These are phyloP conservation scores for Plasmodium billcollinsi DNA, from an alignment of 169 alveolate genomes.

Conservation along the genomic window DNA sequence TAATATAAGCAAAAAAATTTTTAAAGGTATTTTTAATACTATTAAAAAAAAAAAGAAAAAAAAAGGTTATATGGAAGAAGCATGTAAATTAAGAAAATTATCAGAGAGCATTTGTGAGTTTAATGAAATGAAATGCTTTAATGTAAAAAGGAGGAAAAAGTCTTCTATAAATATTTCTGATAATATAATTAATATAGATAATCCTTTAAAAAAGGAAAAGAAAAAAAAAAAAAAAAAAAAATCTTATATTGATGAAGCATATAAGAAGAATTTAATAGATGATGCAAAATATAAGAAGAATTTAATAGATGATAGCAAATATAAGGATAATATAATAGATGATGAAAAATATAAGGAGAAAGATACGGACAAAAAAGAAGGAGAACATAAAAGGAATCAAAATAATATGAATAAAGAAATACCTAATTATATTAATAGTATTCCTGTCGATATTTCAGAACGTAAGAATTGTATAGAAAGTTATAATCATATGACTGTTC, in stretches of 20 bases:
- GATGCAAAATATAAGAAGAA: neutral
- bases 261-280: neutral
- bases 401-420: neutral
- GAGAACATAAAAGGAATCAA: neutral
- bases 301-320: neutral
- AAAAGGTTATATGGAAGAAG: slow-evolving; percentile 18
- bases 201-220: neutral
- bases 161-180: neutral
- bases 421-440: too few relatives aligned
- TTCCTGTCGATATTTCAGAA: too few relatives aligned
- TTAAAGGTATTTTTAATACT: slow-evolving; percentile 37
- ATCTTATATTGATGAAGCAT: neutral
- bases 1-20: slow-evolving; percentile 45
- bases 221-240: slow-evolving; percentile 7
- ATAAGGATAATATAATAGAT: neutral
- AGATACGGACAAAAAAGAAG: neutral
- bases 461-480: too few relatives aligned
- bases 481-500: too few relatives aligned
- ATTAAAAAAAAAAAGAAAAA: slow-evolving; percentile 17
- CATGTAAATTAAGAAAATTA: slow-evolving; percentile 26
- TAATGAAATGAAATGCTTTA: slow-evolving; percentile 33
- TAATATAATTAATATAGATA: neutral
- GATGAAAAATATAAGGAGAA: neutral
- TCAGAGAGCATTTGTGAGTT: slow-evolving; percentile 4
- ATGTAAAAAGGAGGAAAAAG: slow-evolving; percentile 43